Conservation (phyloP, 2,329 filamentous ascomycete genomes). For the Nemania bipapillata region DNA sequence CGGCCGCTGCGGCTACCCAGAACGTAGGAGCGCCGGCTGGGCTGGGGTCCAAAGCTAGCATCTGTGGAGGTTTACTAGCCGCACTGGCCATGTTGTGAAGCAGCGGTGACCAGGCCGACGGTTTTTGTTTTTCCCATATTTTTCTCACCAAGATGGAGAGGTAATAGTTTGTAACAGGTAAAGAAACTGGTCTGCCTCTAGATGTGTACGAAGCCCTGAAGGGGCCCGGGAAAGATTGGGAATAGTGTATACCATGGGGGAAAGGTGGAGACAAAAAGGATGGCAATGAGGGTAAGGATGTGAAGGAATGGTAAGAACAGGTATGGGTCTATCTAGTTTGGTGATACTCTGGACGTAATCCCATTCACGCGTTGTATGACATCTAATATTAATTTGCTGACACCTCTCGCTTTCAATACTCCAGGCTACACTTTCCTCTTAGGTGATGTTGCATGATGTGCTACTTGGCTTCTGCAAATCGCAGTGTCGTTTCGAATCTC, state of each 20-base stretch:
- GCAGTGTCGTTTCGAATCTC: conserved; percentile 8
- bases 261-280: background rate
- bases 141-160: background rate
- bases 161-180: conserved; percentile 10
- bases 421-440: conserved; percentile 14
- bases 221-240: background rate
- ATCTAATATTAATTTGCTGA: conserved; percentile 2
- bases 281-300: background rate
- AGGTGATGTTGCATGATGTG: conserved; percentile 10
- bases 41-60: conserved; percentile 6
- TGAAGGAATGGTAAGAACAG: background rate
- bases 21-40: conserved; percentile 22
- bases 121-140: too few species aligned
- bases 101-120: background rate
- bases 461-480: conserved; percentile 6
- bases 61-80: conserved; percentile 41
- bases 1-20: conserved; percentile 26
- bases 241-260: background rate
- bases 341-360: conserved; percentile 9
- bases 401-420: background rate
- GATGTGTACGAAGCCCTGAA: background rate
- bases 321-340: background rate
- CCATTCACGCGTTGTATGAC: conserved; percentile 13
- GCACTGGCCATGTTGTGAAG: conserved; percentile 38
- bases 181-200: background rate